phyloP scores from a whole-genome alignment of 1,284 basidiomycete genomes.

The Sporisorium iseilematis-ciliati region DNA sequence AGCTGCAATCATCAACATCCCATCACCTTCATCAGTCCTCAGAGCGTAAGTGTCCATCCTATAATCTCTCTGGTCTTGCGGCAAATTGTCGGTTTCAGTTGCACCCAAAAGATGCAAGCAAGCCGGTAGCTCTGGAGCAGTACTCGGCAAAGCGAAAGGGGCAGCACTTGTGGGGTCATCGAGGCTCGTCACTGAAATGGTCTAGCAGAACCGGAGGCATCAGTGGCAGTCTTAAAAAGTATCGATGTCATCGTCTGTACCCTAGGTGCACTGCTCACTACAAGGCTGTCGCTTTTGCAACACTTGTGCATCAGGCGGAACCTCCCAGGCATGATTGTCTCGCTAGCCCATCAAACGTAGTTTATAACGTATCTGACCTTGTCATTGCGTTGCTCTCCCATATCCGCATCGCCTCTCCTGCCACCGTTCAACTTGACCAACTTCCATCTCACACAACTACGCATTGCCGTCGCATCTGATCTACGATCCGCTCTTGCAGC shows the following conservation, averaged over 20 bases:
- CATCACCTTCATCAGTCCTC: background rate
- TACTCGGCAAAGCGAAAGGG: background rate
- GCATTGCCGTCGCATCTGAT: background rate
- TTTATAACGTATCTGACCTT: background rate
- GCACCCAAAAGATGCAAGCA: background rate
- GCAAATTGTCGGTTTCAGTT: too few relatives aligned
- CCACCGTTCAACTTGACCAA: background rate
- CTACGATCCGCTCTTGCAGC: background rate
- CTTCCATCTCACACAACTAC: background rate
- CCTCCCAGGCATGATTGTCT: background rate
- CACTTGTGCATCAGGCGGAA: background rate
- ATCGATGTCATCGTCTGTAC: background rate
- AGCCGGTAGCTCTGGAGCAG: background rate
- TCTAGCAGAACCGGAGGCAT: too few relatives aligned
- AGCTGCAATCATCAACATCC: background rate
- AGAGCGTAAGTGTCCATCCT: constrained; percentile 6
- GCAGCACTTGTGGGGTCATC: background rate
- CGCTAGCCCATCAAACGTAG: background rate
- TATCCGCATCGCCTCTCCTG: background rate
- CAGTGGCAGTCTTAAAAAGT: too few relatives aligned
- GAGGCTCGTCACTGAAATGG: too few relatives aligned
- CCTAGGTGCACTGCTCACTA: background rate
- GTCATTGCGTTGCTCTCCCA: background rate
- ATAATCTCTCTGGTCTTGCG: background rate
- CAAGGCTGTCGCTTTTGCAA: background rate